Percentiles rank a stretch among this genome's conserved stretches.
These are phyloP conservation scores for Talaromyces adpressus DNA, from an alignment of 495 filamentous ascomycete genomes.

Conservation along the genomic window DNA sequence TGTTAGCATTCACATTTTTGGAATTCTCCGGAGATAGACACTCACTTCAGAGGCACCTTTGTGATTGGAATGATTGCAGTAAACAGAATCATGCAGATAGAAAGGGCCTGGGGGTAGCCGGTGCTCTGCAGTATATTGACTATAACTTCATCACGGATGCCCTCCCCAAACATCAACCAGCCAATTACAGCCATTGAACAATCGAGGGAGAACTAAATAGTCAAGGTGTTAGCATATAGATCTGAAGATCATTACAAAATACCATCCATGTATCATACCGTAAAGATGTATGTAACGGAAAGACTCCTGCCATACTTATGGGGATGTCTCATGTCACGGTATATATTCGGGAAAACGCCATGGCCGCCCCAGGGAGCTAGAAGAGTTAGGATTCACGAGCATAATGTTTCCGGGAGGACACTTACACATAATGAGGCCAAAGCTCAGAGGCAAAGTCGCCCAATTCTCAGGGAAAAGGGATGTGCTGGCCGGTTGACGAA, in stretches of 20 bases:
- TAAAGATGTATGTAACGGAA: slow-evolving; percentile 81
- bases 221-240: neutral
- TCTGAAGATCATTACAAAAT: neutral
- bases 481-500: slow-evolving; percentile 74
- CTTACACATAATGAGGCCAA: slow-evolving; percentile 88
- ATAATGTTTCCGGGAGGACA: neutral
- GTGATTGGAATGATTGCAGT: slow-evolving; percentile 91
- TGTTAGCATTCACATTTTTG: slow-evolving; percentile 8
- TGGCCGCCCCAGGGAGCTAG: slow-evolving; percentile 89
- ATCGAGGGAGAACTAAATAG: slow-evolving; percentile 65
- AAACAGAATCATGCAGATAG: slow-evolving; percentile 71
- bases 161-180: slow-evolving; percentile 88
- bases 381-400: neutral
- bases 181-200: slow-evolving; percentile 73
- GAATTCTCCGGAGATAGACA: slow-evolving; percentile 3
- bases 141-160: slow-evolving; percentile 79
- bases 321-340: slow-evolving; percentile 94
- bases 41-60: slow-evolving; percentile 84
- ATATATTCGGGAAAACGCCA: slow-evolving; percentile 93
- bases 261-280: slow-evolving; percentile 38
- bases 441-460: slow-evolving; percentile 82
- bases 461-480: slow-evolving; percentile 73
- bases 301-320: slow-evolving; percentile 73
- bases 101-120: slow-evolving; percentile 69
- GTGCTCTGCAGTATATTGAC: slow-evolving; percentile 70